These are phyloP conservation scores for Tremellales sp. DNA, from an alignment of 1,284 basidiomycete genomes.

Conservation along the genomic window DNA sequence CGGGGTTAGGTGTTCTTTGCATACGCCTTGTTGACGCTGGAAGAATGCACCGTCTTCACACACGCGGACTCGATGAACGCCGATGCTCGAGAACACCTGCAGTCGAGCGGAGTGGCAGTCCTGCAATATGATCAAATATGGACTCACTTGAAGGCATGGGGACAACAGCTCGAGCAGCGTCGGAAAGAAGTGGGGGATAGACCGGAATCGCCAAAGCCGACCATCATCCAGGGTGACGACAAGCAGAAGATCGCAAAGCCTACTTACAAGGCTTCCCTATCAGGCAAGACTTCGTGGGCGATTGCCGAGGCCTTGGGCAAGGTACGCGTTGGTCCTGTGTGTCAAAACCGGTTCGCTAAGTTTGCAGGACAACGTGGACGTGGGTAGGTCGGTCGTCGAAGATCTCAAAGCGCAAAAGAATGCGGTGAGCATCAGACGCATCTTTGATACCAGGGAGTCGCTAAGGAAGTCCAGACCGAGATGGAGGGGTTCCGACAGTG, in stretches of 20 bases:
- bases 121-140: conserved; percentile 69
- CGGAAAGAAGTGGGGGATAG: conserved; percentile 7
- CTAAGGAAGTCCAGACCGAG: conserved; percentile 55
- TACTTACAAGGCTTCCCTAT: conserved; percentile 53
- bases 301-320: conserved; percentile 70
- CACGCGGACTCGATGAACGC: conserved; percentile 62
- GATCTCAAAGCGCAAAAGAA: conserved; percentile 91
- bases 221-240: conserved; percentile 2
- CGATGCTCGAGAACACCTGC: conserved; percentile 58
- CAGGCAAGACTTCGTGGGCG: conserved; percentile 71
- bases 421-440: conserved; percentile 34
- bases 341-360: conserved; percentile 4
- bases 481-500: conserved; percentile 82
- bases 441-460: not conserved
- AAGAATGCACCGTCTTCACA: conserved; percentile 69
- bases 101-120: conserved; percentile 59
- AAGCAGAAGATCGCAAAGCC: conserved; percentile 31
- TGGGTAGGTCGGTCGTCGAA: conserved; percentile 67
- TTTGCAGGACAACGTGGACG: conserved; percentile 56
- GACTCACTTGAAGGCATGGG: conserved; percentile 25
- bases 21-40: conserved; percentile 73
- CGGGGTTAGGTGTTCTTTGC: conserved; percentile 78
- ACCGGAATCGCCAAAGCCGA: not conserved
- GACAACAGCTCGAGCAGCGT: conserved; percentile 7
- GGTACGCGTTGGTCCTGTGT: conserved; percentile 39